A percentile compares a stretch with the other conserved stretches of the same genome.
These are phyloP conservation scores for Petunia hybrid DNA, from an alignment of 305 asterid genomes.

Conservation along the genomic window DNA sequence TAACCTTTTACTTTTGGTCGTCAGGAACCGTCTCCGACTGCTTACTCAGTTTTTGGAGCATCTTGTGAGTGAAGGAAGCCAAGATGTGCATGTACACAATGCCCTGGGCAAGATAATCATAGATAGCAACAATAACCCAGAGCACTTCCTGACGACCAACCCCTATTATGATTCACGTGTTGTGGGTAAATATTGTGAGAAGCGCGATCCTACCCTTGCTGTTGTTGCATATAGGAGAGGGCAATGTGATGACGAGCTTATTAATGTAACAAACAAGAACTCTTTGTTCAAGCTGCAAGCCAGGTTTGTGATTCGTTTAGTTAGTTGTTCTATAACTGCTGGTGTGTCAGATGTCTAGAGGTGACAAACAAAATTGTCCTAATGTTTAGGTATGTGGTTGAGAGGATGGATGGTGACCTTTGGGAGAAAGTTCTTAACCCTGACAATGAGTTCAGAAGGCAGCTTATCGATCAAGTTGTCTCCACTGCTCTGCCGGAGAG, in stretches of 20 bases:
- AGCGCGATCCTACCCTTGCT: constrained; percentile 99
- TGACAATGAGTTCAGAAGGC: constrained; percentile 96
- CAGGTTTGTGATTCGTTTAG: constrained; percentile 64
- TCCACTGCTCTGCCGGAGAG: constrained; percentile 99
- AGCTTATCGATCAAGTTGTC: constrained; percentile 98
- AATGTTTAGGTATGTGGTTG: constrained; percentile 86
- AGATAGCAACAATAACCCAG: constrained; percentile 97
- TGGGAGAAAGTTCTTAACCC: constrained; percentile 98
- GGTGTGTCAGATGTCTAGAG: constrained; percentile 38
- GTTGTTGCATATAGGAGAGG: constrained; percentile 99
- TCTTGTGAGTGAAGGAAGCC: constrained; percentile 99
- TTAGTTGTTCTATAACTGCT: constrained; percentile 27
- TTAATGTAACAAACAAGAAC: constrained; percentile 93
- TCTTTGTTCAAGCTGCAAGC: constrained; percentile 97
- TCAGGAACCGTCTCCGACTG: constrained; percentile 97
- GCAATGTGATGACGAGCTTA: constrained; percentile 96
- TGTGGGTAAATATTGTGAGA: constrained; percentile 99
- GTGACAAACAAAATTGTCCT: constrained; percentile 29
- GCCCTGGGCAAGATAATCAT: constrained; percentile 98
- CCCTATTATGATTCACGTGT: constrained; percentile 99
- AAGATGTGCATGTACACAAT: constrained; percentile 99
- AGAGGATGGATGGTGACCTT: constrained; percentile 96
- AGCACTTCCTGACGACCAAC: constrained; percentile 98
- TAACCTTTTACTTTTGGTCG: constrained; percentile 37
- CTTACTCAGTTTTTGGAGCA: constrained; percentile 99